Evolutionary conservation across 1,284 basidiomycete species (phyloP), one percentile per base, ranked within the genome.

Genomic region (Apiotrichum porosum): DNA sequence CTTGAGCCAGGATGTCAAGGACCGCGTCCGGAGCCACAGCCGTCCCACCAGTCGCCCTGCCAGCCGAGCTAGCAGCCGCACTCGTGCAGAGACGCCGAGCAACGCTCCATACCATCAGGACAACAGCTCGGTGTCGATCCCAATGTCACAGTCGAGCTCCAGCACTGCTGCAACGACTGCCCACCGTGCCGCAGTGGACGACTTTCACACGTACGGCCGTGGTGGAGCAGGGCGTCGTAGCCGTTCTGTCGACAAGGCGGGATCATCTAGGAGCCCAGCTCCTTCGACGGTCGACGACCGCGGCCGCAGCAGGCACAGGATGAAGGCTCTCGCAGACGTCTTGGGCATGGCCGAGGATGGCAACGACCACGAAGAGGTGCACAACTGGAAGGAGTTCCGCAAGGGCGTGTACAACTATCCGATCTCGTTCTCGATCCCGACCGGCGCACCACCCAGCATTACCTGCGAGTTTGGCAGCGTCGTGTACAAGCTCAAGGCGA

Each of bases 391-490:
- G 61, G 86, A 95, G 70, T 94, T 97, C 72, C 83, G 85, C 58
- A 85, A 87, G 76, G 89, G 90, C n/a, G 85, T 83, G 6, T 97
- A 97, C 70, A 91, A 86, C 35, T 98, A 92, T 69, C 92, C 93
- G 1, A 88, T 98, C 62, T 88, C 87, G 17, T 89, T 97, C 69
- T 78, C 84, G 4, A 83, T 98, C 40, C 90, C 93, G 0, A 78
- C 82, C 4, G 80, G 82, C 51, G 79, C 86, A 4, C 90, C 92
- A 4, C 89, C 94, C 0, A 84, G 84, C 0, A 77, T 95, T 49
- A 79, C 80, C 43, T 85, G 84, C 56, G 82, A 86, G 47, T 88
- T 83, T 64, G 93, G 92, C 14, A 80, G 81, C 9, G 83, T 95
- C 19, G 69, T 71, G 2, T 97, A 95, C 83, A 77, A 78, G 39